A percentile compares a stretch with the other conserved stretches of the same genome.
Evolutionary conservation across 495 filamentous ascomycete species (phyloP).

Genomic region (Aspergillus egyptiacus): DNA sequence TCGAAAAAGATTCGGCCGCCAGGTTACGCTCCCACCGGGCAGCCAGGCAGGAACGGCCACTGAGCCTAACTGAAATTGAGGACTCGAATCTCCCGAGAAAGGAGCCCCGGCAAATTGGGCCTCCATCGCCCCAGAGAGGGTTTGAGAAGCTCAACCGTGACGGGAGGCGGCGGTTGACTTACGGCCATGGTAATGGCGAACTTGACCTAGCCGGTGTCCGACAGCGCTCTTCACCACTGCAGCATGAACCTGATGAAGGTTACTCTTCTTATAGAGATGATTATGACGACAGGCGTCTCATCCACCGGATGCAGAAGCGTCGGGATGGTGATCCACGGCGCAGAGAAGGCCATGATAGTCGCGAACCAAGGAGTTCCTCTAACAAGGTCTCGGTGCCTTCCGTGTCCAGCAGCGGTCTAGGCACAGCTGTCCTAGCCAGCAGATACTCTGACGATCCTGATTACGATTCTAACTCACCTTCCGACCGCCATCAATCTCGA

Average conservation of each 20-base stretch:
- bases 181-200: slow-evolving; percentile 24
- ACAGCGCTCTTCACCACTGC: slow-evolving; percentile 29
- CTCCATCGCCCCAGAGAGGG: slow-evolving; percentile 57
- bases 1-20: slow-evolving; percentile 56
- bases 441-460: slow-evolving; percentile 37
- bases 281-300: slow-evolving; percentile 20
- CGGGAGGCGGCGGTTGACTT: slow-evolving; percentile 27
- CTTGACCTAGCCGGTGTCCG: slow-evolving; percentile 26
- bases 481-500: slow-evolving; percentile 14
- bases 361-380: slow-evolving; percentile 19
- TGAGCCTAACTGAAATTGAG: slow-evolving; percentile 58
- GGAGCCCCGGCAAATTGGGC: slow-evolving; percentile 42
- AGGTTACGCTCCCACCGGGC: slow-evolving; percentile 42
- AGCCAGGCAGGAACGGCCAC: slow-evolving; percentile 52
- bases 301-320: slow-evolving; percentile 24
- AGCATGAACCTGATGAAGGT: slow-evolving; percentile 38
- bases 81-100: slow-evolving; percentile 46
- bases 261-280: slow-evolving; percentile 30
- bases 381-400: slow-evolving; percentile 19
- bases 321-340: slow-evolving; percentile 20
- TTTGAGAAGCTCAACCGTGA: slow-evolving; percentile 52
- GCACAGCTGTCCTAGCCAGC: slow-evolving; percentile 36
- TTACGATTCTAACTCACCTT: slow-evolving; percentile 23
- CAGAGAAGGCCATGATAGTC: slow-evolving; percentile 27
- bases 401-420: slow-evolving; percentile 28